Evolutionary conservation across 306 rosid species (phyloP).

Genomic region (Vigna trinervia): DNA sequence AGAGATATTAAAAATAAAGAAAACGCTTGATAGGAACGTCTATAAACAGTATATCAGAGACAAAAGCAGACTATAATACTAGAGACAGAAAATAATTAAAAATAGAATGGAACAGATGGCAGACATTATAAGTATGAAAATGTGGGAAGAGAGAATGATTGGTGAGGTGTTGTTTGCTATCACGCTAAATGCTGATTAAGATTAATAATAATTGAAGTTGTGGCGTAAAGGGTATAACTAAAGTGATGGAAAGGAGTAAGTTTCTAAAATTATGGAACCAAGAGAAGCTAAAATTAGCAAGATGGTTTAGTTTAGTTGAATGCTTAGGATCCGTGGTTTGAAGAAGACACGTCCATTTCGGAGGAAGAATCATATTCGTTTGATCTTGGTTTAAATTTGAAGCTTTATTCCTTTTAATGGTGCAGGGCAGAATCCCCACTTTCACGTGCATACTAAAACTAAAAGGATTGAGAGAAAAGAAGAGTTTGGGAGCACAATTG

Average conservation of each 20-base stretch:
- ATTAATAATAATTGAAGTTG: slow-evolving; percentile 4
- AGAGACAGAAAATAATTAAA: neutral
- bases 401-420: slow-evolving; percentile 45
- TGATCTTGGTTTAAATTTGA: neutral
- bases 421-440: slow-evolving; percentile 38
- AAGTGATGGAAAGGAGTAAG: neutral
- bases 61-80: no score
- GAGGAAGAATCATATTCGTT: slow-evolving; percentile 39
- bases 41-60: neutral
- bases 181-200: neutral
- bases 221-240: neutral
- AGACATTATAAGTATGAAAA: neutral
- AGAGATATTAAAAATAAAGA: neutral
- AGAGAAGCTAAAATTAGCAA: neutral
- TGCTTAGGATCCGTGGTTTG: slow-evolving; percentile 36
- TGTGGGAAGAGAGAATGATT: neutral
- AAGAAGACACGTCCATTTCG: slow-evolving; percentile 16
- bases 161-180: neutral
- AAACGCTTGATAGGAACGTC: neutral
- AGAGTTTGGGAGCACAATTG: slow-evolving; percentile 51
- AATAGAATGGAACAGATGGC: neutral
- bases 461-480: slow-evolving; percentile 12
- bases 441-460: slow-evolving; percentile 66
- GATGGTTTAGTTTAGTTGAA: neutral
- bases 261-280: neutral